Base-by-base conservation (phyloP, 139 green algal genomes). In the Micractinium conductrix region DNA sequence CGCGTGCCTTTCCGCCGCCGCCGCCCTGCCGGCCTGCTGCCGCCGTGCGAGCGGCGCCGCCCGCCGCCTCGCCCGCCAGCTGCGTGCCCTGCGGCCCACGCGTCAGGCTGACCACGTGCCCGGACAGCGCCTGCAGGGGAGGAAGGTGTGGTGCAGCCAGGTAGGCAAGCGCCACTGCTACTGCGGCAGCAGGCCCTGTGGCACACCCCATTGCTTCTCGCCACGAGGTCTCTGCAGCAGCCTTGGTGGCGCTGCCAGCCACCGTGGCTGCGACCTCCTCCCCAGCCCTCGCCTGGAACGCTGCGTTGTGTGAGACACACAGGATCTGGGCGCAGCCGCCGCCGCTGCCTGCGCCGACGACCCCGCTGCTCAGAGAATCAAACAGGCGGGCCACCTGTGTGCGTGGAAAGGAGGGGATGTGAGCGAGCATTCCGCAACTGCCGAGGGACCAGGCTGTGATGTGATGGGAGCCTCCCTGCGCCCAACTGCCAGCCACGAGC, bases 91-190 rank as follows among this genome's bases (percentile, higher is more conserved):
- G 6, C 37, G 24, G 22, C 2, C 78, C 78, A n/a, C 62, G 78
- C 5, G 42, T 74, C 40, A 84, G 60, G 42, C 42, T 38, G 30
- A 84, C 60, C 62, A 74, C 62, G 2, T 40, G 42, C 28, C n/a
- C 19, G 78, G 62, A 84, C 60, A 84, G 78, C 60, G 62, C 30
- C n/a, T n/a, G n/a, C n/a, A n/a, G n/a, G n/a, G n/a, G n/a, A n/a
- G n/a, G n/a, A n/a, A n/a, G n/a, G n/a, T n/a, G n/a, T n/a, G n/a
- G n/a, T n/a, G n/a, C n/a, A n/a, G n/a, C n/a, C n/a, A n/a, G n/a
- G n/a, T n/a, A n/a, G n/a, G n/a, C n/a, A n/a, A n/a, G n/a, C n/a
- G n/a, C n/a, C n/a, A n/a, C n/a, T n/a, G n/a, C n/a, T n/a, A n/a
- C n/a, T n/a, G n/a, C n/a, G n/a, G n/a, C n/a, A n/a, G n/a, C n/a